Conservation (phyloP, 2,329 filamentous ascomycete genomes). For the Colletotrichum chlorophyti region DNA sequence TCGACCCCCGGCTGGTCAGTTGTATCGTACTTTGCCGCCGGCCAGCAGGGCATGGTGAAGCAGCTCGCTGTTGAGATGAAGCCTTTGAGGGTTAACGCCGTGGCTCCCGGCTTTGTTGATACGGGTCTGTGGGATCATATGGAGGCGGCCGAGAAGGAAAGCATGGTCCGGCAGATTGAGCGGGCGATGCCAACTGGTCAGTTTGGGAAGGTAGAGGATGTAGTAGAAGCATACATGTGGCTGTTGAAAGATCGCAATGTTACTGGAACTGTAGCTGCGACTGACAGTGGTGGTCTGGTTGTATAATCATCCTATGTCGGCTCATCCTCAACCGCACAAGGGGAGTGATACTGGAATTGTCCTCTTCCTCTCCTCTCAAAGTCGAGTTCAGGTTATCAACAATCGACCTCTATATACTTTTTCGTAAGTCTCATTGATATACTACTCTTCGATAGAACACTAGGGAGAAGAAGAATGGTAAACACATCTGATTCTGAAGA, state of each 20-base stretch:
- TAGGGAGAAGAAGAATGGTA: no score
- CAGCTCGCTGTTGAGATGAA: slow-evolving; percentile 38
- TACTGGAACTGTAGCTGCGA: slow-evolving; percentile 10
- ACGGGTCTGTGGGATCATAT: slow-evolving; percentile 35
- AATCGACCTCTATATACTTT: no score
- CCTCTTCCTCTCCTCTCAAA: no score
- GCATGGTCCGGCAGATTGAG: background rate
- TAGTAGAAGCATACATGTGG: slow-evolving; percentile 12
- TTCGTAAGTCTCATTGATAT: no score
- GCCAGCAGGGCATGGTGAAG: slow-evolving; percentile 34
- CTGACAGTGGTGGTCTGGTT: slow-evolving; percentile 1
- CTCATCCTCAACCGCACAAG: no score
- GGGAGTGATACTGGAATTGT: no score
- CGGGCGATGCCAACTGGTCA: background rate
- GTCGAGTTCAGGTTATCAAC: no score
- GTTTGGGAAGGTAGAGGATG: slow-evolving; percentile 7
- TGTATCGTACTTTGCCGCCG: slow-evolving; percentile 30
- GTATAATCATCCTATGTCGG: no score
- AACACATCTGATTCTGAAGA: no score
- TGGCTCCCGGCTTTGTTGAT: slow-evolving; percentile 36
- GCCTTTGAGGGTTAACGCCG: slow-evolving; percentile 37
- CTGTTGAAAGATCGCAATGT: slow-evolving; percentile 16
- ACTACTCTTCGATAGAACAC: no score
- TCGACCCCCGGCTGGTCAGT: slow-evolving; percentile 60
- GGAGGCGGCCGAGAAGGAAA: background rate